Conservation (phyloP, 2,329 filamentous ascomycete species). For the Plectosphaerella sp. region DNA sequence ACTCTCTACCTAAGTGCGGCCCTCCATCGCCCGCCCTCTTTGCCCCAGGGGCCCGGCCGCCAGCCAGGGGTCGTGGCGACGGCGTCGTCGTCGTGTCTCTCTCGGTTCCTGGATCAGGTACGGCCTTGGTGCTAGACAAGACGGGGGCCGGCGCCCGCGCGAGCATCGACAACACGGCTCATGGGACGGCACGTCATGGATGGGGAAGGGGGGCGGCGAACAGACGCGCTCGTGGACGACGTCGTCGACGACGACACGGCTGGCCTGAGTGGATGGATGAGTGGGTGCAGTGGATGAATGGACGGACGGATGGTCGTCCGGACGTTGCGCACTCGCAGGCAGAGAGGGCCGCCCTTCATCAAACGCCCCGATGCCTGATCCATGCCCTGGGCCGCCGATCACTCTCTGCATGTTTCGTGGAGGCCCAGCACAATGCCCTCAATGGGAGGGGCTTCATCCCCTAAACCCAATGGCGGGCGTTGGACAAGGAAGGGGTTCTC, state of each 20-base stretch:
- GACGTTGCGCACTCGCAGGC: not conserved
- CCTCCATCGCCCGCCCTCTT: too few species aligned
- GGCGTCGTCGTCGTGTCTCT: not conserved
- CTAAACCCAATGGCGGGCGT: not conserved
- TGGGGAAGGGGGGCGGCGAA: too few species aligned
- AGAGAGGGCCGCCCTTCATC: not conserved
- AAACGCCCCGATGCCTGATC: not conserved
- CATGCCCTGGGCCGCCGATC: not conserved
- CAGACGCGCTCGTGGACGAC: too few species aligned
- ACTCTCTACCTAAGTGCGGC: too few species aligned
- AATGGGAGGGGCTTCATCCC: not conserved
- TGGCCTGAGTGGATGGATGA: too few species aligned
- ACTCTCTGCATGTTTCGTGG: not conserved
- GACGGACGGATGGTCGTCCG: not conserved
- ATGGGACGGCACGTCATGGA: too few species aligned
- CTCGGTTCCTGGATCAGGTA: not conserved
- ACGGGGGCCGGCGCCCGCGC: too few species aligned
- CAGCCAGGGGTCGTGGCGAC: not conserved
- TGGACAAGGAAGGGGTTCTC: too few species aligned
- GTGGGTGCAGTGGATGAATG: too few species aligned
- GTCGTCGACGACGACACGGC: too few species aligned
- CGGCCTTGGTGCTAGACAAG: not conserved
- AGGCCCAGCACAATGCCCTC: not conserved
- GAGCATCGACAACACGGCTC: too few species aligned
- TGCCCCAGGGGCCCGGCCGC: too few species aligned